Percentiles rank a stretch among this genome's conserved stretches.
Evolutionary conservation across 163 green algal genomes (phyloP).

Genomic region (Scenedesmus sp.): DNA sequence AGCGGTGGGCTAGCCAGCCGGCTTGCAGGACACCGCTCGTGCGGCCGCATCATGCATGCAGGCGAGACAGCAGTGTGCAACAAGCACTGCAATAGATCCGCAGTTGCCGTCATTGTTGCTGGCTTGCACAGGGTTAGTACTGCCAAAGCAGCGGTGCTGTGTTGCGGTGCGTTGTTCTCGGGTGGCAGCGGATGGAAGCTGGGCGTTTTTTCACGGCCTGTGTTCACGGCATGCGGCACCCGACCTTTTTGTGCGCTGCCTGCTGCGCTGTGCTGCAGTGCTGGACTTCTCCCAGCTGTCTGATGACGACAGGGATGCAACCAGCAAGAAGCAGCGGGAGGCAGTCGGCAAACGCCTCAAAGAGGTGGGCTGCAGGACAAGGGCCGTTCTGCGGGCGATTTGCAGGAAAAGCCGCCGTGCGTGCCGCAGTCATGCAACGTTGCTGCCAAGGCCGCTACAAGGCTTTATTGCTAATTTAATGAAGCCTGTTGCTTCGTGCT

Average conservation of each 20-base stretch:
- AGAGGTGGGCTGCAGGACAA: constrained; percentile 22
- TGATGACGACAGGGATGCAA: constrained; percentile 10
- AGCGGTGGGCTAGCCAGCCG: not conserved
- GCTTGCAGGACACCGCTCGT: not conserved
- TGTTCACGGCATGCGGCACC: no score
- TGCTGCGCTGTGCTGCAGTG: constrained; percentile 18
- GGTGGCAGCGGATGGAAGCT: no score
- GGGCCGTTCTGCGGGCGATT: not conserved
- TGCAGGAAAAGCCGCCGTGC: not conserved
- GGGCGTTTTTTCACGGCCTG: no score
- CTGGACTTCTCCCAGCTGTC: constrained; percentile 35
- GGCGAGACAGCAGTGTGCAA: no score
- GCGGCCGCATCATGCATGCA: not conserved
- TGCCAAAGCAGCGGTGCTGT: no score
- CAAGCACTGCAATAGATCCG: no score
- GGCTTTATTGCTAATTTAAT: no score
- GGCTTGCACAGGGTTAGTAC: no score
- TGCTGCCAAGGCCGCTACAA: no score
- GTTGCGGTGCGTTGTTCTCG: no score
- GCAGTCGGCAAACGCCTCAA: constrained; percentile 29
- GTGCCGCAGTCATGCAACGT: not conserved
- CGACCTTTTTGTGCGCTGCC: not conserved
- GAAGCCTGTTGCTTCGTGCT: no score
- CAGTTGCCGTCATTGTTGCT: no score
- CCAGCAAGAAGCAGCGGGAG: constrained; percentile 47